Evolutionary conservation across 345 rosid species (phyloP).

Genomic region (Schrenkiella parvula): DNA sequence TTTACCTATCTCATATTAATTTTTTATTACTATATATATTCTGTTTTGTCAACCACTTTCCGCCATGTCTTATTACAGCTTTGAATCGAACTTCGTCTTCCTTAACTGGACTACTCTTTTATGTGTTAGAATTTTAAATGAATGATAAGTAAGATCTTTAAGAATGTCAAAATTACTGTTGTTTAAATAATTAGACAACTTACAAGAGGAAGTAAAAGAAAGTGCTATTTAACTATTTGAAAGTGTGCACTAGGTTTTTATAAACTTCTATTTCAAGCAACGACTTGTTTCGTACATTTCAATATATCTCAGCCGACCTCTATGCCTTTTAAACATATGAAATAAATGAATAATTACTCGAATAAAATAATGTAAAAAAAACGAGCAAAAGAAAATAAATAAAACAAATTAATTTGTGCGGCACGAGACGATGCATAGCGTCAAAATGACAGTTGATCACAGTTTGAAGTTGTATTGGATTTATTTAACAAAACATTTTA

Average conservation of each 20-base stretch:
- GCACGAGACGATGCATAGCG: conserved; percentile 24
- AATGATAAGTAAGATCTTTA: background rate
- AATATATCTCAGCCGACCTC: background rate
- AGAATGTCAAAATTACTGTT: background rate
- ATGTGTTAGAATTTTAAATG: background rate
- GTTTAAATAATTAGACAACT: background rate
- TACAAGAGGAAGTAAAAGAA: background rate
- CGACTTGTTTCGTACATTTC: background rate
- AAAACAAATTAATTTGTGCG: background rate
- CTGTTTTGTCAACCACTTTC: background rate
- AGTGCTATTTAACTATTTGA: background rate
- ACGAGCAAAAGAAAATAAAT: background rate
- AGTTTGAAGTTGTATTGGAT: conserved; percentile 20
- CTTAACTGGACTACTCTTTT: too few relatives aligned
- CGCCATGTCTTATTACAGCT: background rate
- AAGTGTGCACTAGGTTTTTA: background rate
- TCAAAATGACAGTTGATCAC: conserved; percentile 29
- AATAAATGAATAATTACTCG: background rate
- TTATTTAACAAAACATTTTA: background rate
- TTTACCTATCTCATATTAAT: background rate
- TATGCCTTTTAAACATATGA: background rate
- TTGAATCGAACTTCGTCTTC: too few relatives aligned
- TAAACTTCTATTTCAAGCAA: conserved; percentile 21
- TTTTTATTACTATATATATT: background rate
- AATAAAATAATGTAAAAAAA: background rate